Percentiles rank a stretch among this genome's conserved stretches.
phyloP scores from a whole-genome alignment of 1,284 basidiomycete genomes.

The Malassezia japonica region DNA sequence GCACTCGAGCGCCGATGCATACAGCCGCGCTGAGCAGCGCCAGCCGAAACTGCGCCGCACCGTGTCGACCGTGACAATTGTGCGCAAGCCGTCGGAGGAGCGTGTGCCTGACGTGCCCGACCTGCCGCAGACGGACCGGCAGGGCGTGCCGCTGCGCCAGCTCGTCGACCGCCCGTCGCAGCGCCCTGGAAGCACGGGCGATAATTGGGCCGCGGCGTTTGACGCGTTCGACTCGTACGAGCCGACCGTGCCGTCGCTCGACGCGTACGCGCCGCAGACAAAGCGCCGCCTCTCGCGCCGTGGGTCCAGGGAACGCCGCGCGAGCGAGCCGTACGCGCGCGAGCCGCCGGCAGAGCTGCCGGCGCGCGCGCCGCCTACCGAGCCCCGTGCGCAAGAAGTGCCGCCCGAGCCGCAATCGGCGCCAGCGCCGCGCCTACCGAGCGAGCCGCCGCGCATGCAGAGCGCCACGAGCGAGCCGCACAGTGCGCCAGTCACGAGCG shows the following conservation, averaged over 20 bases:
- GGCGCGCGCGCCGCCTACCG: background rate
- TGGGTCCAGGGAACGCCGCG: no score
- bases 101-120: background rate
- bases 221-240: conserved; percentile 9
- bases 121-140: background rate
- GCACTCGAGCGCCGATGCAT: background rate
- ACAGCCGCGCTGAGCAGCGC: background rate
- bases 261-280: no score
- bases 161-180: background rate
- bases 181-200: background rate
- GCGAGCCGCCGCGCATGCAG: no score
- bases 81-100: background rate
- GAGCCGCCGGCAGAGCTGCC: background rate
- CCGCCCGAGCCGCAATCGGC: no score
- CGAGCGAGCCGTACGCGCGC: background rate
- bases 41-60: conserved; percentile 9
- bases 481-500: no score
- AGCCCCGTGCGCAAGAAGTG: no score
- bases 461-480: no score
- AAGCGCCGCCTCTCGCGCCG: no score
- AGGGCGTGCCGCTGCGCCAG: background rate
- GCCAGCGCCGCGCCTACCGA: no score
- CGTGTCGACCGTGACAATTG: conserved; percentile 14
- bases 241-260: conserved; percentile 1
- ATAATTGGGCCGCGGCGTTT: conserved; percentile 8